Evolutionary conservation across 345 rosid species (phyloP).

Genomic region (Aethionema arabicum): DNA sequence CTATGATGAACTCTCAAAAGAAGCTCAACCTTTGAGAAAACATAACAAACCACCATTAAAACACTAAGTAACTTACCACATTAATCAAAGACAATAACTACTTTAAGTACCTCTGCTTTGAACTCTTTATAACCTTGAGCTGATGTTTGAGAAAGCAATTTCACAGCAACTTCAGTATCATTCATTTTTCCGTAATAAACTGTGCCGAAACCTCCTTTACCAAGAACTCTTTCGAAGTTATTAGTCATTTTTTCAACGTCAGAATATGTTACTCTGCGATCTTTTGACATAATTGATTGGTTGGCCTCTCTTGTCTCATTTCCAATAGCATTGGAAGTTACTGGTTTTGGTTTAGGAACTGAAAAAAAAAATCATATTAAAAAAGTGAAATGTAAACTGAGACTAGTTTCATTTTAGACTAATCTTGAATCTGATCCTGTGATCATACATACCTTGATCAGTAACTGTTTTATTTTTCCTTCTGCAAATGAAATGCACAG

Average conservation of each 20-base stretch:
- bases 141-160: conserved; percentile 40
- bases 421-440: no score
- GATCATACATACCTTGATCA: no score
- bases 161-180: conserved; percentile 32
- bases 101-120: conserved; percentile 36
- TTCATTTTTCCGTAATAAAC: conserved; percentile 33
- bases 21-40: no score
- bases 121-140: conserved; percentile 42
- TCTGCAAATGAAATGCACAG: no score
- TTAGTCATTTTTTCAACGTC: conserved; percentile 33
- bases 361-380: neutral
- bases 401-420: no score
- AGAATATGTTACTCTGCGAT: conserved; percentile 20
- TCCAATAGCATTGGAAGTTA: no score
- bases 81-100: no score
- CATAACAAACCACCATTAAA: no score
- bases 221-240: conserved; percentile 33
- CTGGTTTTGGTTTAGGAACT: neutral
- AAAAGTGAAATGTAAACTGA: neutral
- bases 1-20: no score
- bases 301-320: neutral
- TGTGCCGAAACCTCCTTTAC: conserved; percentile 38
- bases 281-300: conserved; percentile 25
- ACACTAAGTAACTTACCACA: no score
- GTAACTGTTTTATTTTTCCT: no score